Base-by-base conservation (phyloP, 2,329 filamentous ascomycete genomes). In the Coniochaeta sp. region DNA sequence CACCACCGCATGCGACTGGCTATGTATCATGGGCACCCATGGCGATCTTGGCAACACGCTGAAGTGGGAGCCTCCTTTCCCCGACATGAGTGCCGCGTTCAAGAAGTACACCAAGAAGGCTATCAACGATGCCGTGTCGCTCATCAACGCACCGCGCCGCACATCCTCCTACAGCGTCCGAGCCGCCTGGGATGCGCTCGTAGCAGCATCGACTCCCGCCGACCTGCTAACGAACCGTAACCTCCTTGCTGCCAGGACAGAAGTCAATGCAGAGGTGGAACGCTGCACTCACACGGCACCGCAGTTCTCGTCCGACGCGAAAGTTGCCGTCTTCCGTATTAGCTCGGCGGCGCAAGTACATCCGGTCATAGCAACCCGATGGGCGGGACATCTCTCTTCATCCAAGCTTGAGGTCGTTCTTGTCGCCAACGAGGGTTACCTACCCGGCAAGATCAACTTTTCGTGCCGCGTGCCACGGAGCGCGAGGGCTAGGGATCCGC, bases 11-110 rank as follows among this genome's bases (percentile, higher is more conserved):
- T 48, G 45, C 28, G 45, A 48, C 26, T 87, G 83, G 77, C 70
- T 87, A 1, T 83, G 81, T 51, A 74, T 75, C 3, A 74, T 86
- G 56, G 85, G 85, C 8, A 86, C 83, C 0, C 81, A 86, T 55
- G 83, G 83, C 3, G 84, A 87, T 56, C 70, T 87, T 0, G 83
- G 83, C 13, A 85, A 78, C 33, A 75, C 75, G 0, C 56, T 86
- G 14, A 86, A 85, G 61, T 87, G 84, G 84, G 68, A 79, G 20
- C 73, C 76, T 0, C 84, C 84, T 0, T 86, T 87, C 55, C 84
- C 84, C 1, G 79, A 86, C 54, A 85, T 87, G 81, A 72, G 69
- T 16, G 63, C 71, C 1, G 77, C 77, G 0, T 80, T 87, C 57
- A 85, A 85, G 57, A 67, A 63, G 13, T 72, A 84, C 58, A 79